Conservation (phyloP, 2,329 filamentous ascomycete species). For the Fonsecaea multimorphosa region DNA sequence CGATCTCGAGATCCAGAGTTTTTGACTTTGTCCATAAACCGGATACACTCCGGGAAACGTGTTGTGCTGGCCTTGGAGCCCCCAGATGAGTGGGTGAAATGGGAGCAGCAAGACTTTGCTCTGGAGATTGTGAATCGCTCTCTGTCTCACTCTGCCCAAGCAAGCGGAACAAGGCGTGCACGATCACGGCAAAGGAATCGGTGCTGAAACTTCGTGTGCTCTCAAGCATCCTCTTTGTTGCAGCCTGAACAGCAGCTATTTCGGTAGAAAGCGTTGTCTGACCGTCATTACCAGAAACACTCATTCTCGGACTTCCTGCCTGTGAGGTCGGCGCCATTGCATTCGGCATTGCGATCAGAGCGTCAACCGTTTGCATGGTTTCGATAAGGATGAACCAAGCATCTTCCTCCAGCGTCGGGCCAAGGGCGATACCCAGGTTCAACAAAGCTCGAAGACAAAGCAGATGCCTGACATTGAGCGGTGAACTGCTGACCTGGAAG, state of each 20-base stretch:
- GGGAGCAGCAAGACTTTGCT: constrained; percentile 20
- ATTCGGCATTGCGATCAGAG: constrained; percentile 69
- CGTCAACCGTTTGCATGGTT: constrained; percentile 89
- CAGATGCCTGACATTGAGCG: constrained; percentile 85
- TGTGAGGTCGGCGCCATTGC: constrained; percentile 42
- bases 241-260: constrained; percentile 85
- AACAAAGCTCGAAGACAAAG: constrained; percentile 87
- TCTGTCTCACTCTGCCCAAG: constrained; percentile 45
- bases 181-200: constrained; percentile 75
- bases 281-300: constrained; percentile 41
- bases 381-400: constrained; percentile 91
- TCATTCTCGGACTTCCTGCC: constrained; percentile 36
- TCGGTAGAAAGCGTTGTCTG: constrained; percentile 75
- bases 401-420: constrained; percentile 77
- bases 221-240: constrained; percentile 84
- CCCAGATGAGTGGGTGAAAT: constrained; percentile 52
- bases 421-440: constrained; percentile 94
- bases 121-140: constrained; percentile 46
- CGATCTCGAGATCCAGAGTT: constrained; percentile 52
- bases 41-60: constrained; percentile 50
- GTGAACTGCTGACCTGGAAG: constrained; percentile 54
- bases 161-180: constrained; percentile 33
- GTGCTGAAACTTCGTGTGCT: constrained; percentile 92
- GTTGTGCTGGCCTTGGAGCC: constrained; percentile 44
- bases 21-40: constrained; percentile 49